These are phyloP conservation scores for Candida hispaniensis DNA, from an alignment of 805 yeast species.

Conservation along the genomic window DNA sequence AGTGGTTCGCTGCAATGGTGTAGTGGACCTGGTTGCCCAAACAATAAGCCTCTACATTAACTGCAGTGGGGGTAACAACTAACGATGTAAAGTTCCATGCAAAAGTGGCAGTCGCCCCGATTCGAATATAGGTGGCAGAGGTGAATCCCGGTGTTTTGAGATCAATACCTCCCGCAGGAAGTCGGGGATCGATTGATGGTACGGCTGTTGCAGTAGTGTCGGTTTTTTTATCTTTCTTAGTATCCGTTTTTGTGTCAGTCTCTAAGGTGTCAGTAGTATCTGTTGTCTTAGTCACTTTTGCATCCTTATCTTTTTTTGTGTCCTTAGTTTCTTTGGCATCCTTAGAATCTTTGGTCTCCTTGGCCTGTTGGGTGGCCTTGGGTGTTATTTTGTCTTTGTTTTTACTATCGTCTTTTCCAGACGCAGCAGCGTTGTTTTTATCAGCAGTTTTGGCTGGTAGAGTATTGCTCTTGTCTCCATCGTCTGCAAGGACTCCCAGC, in stretches of 20 bases:
- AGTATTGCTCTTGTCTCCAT: slow-evolving; percentile 8
- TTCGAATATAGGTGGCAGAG: slow-evolving; percentile 29
- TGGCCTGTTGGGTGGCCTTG: slow-evolving; percentile 8
- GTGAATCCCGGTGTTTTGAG: slow-evolving; percentile 30
- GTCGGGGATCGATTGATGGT: slow-evolving; percentile 28
- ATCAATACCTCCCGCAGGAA: slow-evolving; percentile 31
- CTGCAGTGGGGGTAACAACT: slow-evolving; percentile 28
- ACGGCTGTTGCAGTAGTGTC: background rate
- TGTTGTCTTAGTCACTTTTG: slow-evolving; percentile 1
- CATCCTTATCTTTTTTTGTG: slow-evolving; percentile 5
- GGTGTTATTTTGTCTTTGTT: slow-evolving; percentile 11
- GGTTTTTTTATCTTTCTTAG: slow-evolving; percentile 3
- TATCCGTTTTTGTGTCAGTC: slow-evolving; percentile 2
- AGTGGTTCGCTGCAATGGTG: slow-evolving; percentile 30
- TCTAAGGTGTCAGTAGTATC: slow-evolving; percentile 2
- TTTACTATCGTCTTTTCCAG: slow-evolving; percentile 3
- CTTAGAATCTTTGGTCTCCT: slow-evolving; percentile 13
- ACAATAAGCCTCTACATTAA: slow-evolving; percentile 33
- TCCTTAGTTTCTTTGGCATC: slow-evolving; percentile 3
- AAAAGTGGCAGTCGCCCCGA: slow-evolving; percentile 33
- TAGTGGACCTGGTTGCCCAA: slow-evolving; percentile 29
- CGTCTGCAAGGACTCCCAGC: slow-evolving; percentile 9
- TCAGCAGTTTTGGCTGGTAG: no score
- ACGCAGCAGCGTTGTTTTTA: no score
- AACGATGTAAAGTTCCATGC: slow-evolving; percentile 33